Percentiles rank a stretch among this genome's conserved stretches.
phyloP scores from a whole-genome alignment of 169 alveolate genomes.

The Cryptosporidium meleagridis region DNA sequence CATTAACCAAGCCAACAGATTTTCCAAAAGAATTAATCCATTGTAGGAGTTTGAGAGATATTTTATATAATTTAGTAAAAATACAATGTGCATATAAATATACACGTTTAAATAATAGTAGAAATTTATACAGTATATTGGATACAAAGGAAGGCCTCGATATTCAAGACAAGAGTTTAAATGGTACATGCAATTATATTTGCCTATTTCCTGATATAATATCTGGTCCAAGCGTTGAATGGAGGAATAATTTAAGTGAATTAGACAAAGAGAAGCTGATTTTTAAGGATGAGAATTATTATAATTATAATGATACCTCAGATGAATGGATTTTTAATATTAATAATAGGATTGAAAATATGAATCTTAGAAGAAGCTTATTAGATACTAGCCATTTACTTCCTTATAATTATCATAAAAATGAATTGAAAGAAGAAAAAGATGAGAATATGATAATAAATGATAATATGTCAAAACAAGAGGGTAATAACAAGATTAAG shows the following conservation, averaged over 20 bases:
- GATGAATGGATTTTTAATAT: slow-evolving; percentile 66
- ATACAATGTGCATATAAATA: slow-evolving; percentile 23
- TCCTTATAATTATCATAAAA: not conserved
- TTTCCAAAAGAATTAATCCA: slow-evolving; percentile 47
- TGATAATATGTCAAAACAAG: not conserved
- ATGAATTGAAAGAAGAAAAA: not conserved
- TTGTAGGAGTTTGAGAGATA: slow-evolving; percentile 38
- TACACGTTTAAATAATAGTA: not conserved
- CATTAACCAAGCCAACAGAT: slow-evolving; percentile 37
- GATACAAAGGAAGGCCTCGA: not conserved
- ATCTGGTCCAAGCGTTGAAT: slow-evolving; percentile 37
- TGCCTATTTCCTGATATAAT: slow-evolving; percentile 58
- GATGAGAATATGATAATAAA: not conserved
- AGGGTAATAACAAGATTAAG: not conserved
- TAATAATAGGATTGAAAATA: slow-evolving; percentile 34
- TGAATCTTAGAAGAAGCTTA: slow-evolving; percentile 39
- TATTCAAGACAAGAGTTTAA: not conserved
- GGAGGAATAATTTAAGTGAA: not conserved
- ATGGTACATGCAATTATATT: slow-evolving; percentile 19
- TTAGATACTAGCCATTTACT: slow-evolving; percentile 47
- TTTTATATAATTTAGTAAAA: slow-evolving; percentile 15
- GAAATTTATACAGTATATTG: not conserved
- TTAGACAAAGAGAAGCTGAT: not conserved
- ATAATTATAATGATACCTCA: slow-evolving; percentile 6
- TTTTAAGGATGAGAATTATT: not conserved